A percentile compares a stretch with the other conserved stretches of the same genome.
These are phyloP conservation scores for Talaromyces albobiverticillius DNA, from an alignment of 2,329 filamentous ascomycete genomes.

Conservation along the genomic window DNA sequence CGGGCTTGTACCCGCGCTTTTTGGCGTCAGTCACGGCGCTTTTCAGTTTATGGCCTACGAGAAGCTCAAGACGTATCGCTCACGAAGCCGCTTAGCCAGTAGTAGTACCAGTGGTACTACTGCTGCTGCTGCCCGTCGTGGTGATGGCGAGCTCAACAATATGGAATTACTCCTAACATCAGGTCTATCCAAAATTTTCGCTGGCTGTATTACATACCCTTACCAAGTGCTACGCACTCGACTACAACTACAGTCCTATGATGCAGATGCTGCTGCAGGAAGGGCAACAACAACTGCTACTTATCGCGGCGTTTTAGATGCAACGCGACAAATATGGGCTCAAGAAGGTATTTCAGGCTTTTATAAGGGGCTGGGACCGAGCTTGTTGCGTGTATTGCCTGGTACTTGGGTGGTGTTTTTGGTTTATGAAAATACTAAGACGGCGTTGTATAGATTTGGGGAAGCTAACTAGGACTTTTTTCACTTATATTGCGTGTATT, in stretches of 20 bases:
- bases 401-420: constrained; percentile 96
- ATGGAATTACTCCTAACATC: constrained; percentile 78
- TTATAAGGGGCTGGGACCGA: constrained; percentile 86
- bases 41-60: constrained; percentile 98
- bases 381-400: constrained; percentile 85
- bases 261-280: constrained; percentile 54
- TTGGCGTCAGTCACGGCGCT: constrained; percentile 88
- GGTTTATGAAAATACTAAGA: constrained; percentile 91
- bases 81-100: constrained; percentile 29
- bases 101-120: constrained; percentile 18
- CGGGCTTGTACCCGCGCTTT: constrained; percentile 74
- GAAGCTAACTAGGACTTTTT: constrained; percentile 29
- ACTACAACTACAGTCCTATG: constrained; percentile 83
- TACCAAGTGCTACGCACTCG: constrained; percentile 89
- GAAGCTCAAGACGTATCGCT: constrained; percentile 62
- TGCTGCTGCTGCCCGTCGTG: constrained; percentile 21
- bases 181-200: constrained; percentile 78
- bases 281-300: constrained; percentile 49
- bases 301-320: constrained; percentile 72
- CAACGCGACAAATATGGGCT: constrained; percentile 68
- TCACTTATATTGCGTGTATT: neutral
- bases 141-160: constrained; percentile 55
- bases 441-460: constrained; percentile 54
- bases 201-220: constrained; percentile 87
- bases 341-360: constrained; percentile 81